A percentile compares a stretch with the other conserved stretches of the same genome.
These are phyloP conservation scores for Coniferiporia weirii DNA, from an alignment of 1,284 basidiomycete species.

Conservation along the genomic window DNA sequence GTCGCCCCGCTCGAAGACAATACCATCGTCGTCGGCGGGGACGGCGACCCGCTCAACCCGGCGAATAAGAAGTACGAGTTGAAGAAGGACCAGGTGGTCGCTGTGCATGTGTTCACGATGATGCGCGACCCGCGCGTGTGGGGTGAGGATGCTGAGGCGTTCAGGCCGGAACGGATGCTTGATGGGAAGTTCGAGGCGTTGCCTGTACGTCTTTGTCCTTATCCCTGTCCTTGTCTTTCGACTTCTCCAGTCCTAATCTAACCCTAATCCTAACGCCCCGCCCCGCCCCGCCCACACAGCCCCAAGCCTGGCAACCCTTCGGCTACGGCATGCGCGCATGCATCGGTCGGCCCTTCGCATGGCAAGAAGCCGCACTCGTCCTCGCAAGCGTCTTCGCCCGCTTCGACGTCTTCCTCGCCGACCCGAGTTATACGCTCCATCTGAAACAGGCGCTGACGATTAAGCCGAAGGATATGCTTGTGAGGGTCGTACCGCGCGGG, in stretches of 20 bases:
- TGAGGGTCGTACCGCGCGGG: conserved; percentile 36
- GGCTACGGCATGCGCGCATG: conserved; percentile 39
- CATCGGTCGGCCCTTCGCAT: conserved; percentile 42
- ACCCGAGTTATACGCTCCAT: conserved; percentile 39
- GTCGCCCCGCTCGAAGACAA: conserved; percentile 34
- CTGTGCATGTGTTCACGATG: conserved; percentile 30
- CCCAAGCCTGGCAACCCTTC: conserved; percentile 45
- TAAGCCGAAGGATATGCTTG: conserved; percentile 41
- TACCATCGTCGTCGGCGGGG: conserved; percentile 34
- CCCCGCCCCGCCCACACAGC: conserved; percentile 24
- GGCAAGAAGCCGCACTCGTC: conserved; percentile 43
- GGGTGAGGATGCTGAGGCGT: conserved; percentile 43
- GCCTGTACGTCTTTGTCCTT: conserved; percentile 29
- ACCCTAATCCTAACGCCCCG: no score
- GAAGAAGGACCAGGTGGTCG: conserved; percentile 30
- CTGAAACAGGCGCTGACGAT: conserved; percentile 43
- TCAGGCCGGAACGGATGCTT: conserved; percentile 44
- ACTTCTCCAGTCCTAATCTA: no score
- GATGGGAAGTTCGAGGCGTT: conserved; percentile 41
- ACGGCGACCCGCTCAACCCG: conserved; percentile 11
- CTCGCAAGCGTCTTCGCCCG: conserved; percentile 38
- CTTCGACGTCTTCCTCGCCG: conserved; percentile 40
- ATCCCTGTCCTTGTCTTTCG: no score
- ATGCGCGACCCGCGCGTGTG: conserved; percentile 43
- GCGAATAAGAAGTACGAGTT: conserved; percentile 34